A percentile compares a stretch with the other conserved stretches of the same genome.
Conservation (phyloP, 257 asterid species). For the Apocynum venetum region DNA sequence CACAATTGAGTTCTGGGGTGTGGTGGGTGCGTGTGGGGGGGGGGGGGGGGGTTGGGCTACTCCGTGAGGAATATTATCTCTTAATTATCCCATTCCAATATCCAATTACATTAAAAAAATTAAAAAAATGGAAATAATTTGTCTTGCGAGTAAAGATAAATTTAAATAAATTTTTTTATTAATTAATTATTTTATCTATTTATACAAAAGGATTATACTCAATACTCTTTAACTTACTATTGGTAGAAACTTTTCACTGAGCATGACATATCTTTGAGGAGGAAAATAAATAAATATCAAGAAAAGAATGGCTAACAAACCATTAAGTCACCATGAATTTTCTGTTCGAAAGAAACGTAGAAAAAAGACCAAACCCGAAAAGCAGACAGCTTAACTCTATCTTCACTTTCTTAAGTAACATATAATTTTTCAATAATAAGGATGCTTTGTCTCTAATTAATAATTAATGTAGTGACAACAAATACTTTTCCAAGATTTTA, state of each 20-base stretch:
- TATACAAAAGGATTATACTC: no score
- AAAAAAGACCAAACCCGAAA: no score
- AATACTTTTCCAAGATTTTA: neutral
- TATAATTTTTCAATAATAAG: neutral
- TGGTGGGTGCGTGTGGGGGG: no score
- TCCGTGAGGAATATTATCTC: no score
- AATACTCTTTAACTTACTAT: neutral
- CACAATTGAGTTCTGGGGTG: no score
- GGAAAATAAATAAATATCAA: neutral
- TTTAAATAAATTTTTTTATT: no score
- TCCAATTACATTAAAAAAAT: no score
- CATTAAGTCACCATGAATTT: neutral
- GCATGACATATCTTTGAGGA: neutral
- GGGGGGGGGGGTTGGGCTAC: no score
- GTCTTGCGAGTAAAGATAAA: no score
- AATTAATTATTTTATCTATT: no score
- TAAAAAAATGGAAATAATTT: no score
- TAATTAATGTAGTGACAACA: neutral
- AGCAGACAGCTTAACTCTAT: constrained; percentile 1
- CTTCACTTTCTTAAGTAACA: neutral
- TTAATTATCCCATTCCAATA: no score
- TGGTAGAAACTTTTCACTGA: neutral
- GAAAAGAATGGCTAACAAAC: neutral
- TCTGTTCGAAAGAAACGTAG: neutral
- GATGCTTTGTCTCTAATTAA: neutral